phyloP scores from a whole-genome alignment of 2,329 filamentous ascomycete genomes.

The Ophiosphaerella herpotricha region DNA sequence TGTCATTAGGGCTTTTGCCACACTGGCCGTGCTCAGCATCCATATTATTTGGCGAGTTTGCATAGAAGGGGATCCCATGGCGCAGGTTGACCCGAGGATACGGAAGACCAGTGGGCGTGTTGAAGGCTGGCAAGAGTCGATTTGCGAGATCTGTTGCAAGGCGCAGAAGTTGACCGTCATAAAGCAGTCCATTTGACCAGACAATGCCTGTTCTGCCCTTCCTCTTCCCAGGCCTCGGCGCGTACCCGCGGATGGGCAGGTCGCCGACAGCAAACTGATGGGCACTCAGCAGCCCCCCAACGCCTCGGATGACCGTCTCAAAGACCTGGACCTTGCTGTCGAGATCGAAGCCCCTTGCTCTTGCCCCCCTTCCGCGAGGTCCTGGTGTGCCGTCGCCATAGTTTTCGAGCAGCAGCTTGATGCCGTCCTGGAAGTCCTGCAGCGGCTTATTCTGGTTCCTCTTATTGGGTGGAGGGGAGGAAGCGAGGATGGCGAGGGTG shows the following conservation, averaged over 20 bases:
- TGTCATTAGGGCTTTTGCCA: conserved; percentile 50
- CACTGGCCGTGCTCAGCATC: conserved; percentile 56
- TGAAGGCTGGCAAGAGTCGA: conserved; percentile 87
- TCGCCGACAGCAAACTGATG: conserved; percentile 93
- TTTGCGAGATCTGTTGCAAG: conserved; percentile 84
- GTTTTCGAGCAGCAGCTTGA: conserved; percentile 74
- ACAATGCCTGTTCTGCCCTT: conserved; percentile 54
- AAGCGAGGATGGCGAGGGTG: conserved; percentile 89
- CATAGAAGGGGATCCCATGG: conserved; percentile 88
- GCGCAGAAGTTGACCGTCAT: conserved; percentile 88
- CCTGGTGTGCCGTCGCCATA: conserved; percentile 84
- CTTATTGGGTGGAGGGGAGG: conserved; percentile 62
- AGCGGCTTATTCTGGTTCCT: conserved; percentile 59
- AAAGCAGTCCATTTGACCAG: conserved; percentile 79
- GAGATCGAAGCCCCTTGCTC: conserved; percentile 83
- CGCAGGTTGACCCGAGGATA: conserved; percentile 94
- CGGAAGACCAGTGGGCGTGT: conserved; percentile 86
- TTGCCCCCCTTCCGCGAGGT: conserved; percentile 68
- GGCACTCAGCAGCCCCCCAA: conserved; percentile 87
- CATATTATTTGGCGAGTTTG: conserved; percentile 78
- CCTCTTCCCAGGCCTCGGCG: conserved; percentile 52
- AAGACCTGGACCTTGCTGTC: conserved; percentile 99
- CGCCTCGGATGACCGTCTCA: conserved; percentile 92
- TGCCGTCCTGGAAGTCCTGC: conserved; percentile 74
- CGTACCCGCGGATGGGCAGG: conserved; percentile 81